Evolutionary conservation across 2,329 filamentous ascomycete species (phyloP), one percentile per base, ranked within the genome.

Genomic region (Alternaria arbusti): DNA sequence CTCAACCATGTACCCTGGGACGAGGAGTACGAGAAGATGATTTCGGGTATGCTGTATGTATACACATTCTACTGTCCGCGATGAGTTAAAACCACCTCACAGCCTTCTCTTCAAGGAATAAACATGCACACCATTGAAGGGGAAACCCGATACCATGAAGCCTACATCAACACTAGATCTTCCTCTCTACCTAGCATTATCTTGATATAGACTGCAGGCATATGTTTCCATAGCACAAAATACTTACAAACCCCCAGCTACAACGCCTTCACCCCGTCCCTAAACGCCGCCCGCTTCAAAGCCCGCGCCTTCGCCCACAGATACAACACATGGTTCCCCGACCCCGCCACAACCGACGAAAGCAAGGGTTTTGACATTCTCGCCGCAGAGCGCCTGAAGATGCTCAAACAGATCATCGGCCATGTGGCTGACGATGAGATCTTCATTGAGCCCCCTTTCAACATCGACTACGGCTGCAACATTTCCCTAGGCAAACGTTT

Each of bases 381-480:
- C 8, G 65, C 72, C n/a, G 52, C 63, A 8, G 67, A 74, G 28
- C 75, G 78, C 2, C 40, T 70, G 0, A 64, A 68, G 9, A 60
- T 74, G 40, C 71, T 80, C 13, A 70, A 72, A 30, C 36, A 59
- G 6, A 74, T 79, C 17, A 67, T 80, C 45, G 78, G 78, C n/a
- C 72, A 71, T 25, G n/a, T 74, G 12, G 73, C 74, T 43, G 77
- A 78, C 26, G 73, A 76, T 25, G 69, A 77, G 23, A 64, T 82
- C 80, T 23, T 85, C 65, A 85, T 91, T 36, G 89, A 91, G 69
- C 86, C 88, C 0, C 88, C 89, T 0, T 81, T 91, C 59, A 83
- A 82, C 43, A 82, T 90, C 32, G 89, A 91, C 73, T 91, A 91
- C 62, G 89, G 89, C 2, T 87, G 86, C 74, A 91, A 91, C 70